Evolutionary conservation across 1,284 basidiomycete genomes (phyloP).

Genomic region (Pseudozyma pruni): DNA sequence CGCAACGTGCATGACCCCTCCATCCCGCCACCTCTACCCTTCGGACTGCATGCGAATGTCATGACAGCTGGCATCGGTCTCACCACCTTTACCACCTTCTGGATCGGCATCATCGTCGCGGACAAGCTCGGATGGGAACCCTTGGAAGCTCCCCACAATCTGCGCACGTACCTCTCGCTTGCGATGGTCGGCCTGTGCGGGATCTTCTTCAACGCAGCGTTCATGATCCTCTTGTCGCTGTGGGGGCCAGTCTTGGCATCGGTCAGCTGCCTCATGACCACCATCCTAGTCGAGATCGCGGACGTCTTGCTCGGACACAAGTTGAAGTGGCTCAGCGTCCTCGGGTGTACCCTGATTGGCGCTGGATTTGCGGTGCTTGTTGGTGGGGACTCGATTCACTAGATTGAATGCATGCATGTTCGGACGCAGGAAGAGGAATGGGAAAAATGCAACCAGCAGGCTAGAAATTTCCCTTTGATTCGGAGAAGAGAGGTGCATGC

Average conservation of each 20-base stretch:
- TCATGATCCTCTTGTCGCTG: slow-evolving; percentile 61
- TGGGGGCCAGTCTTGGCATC: slow-evolving; percentile 66
- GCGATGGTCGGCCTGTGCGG: slow-evolving; percentile 53
- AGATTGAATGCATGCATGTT: not conserved
- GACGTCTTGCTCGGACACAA: slow-evolving; percentile 56
- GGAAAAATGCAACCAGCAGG: not conserved
- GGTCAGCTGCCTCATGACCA: slow-evolving; percentile 64
- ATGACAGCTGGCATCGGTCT: slow-evolving; percentile 66
- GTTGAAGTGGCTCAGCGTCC: slow-evolving; percentile 55
- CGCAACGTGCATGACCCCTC: slow-evolving; percentile 25
- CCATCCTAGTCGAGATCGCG: slow-evolving; percentile 60
- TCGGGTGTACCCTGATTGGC: slow-evolving; percentile 58
- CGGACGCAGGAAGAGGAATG: not conserved
- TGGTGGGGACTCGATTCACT: slow-evolving; percentile 38
- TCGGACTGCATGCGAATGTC: slow-evolving; percentile 64
- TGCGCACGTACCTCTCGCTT: slow-evolving; percentile 39
- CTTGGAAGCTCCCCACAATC: slow-evolving; percentile 59
- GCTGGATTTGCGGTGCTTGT: slow-evolving; percentile 60
- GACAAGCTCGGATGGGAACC: slow-evolving; percentile 53
- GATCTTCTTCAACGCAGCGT: slow-evolving; percentile 65
- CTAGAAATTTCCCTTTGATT: not conserved
- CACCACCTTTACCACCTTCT: slow-evolving; percentile 54
- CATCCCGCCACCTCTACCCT: slow-evolving; percentile 63
- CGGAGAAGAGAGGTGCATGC: slow-evolving; percentile 1
- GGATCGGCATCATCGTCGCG: slow-evolving; percentile 59